A percentile compares a stretch with the other conserved stretches of the same genome.
Conservation (phyloP, 495 filamentous ascomycete genomes). For the Penicillium waksmanii region DNA sequence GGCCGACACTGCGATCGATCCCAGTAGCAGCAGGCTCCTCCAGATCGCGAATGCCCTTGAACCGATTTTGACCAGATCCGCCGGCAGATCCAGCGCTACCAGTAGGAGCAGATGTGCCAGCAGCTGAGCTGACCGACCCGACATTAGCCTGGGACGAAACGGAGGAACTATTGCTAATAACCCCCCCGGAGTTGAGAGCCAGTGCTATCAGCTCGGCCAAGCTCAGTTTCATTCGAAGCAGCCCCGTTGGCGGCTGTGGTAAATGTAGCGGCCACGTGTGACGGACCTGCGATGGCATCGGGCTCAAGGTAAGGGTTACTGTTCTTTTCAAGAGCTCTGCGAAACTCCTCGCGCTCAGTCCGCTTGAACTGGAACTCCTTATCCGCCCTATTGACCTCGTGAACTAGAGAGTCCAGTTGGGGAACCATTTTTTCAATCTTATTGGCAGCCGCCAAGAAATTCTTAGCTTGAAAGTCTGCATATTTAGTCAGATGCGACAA, state of each 20-base stretch:
- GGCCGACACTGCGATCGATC: constrained; percentile 47
- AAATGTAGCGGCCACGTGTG: constrained; percentile 30
- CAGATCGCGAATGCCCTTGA: constrained; percentile 86
- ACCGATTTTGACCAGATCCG: constrained; percentile 62
- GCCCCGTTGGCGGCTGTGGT: constrained; percentile 41
- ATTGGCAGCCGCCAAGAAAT: constrained; percentile 78
- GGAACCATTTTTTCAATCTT: constrained; percentile 88
- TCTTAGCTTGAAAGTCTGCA: constrained; percentile 85
- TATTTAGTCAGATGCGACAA: constrained; percentile 94
- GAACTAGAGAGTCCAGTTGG: constrained; percentile 87
- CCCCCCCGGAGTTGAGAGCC: constrained; percentile 62
- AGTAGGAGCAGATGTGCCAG: constrained; percentile 32
- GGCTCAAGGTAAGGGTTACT: constrained; percentile 81
- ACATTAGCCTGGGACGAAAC: constrained; percentile 49
- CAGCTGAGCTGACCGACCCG: constrained; percentile 36
- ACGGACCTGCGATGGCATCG: constrained; percentile 46
- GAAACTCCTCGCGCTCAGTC: constrained; percentile 91
- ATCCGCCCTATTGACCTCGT: constrained; percentile 86
- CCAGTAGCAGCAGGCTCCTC: constrained; percentile 72
- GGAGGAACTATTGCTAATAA: constrained; percentile 51
- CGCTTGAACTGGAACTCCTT: constrained; percentile 95
- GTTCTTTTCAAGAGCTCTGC: constrained; percentile 85
- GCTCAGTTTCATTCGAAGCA: constrained; percentile 61
- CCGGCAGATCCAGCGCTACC: constrained; percentile 40
- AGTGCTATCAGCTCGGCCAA: constrained; percentile 73